Evolutionary conservation across 495 filamentous ascomycete species (phyloP).

Genomic region (Hypoxylon lenormandii): DNA sequence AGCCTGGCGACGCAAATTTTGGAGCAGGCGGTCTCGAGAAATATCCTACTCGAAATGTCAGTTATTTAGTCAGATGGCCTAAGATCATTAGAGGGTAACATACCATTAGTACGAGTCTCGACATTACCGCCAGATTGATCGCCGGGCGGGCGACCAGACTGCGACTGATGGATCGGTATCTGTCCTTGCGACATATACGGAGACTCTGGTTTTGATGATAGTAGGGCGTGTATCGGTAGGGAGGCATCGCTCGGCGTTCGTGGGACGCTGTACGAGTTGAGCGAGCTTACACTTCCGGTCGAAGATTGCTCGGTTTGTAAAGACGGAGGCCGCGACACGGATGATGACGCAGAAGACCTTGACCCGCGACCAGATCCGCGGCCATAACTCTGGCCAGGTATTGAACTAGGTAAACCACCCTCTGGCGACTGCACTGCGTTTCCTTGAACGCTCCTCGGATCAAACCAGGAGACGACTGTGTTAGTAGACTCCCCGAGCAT

Average conservation of each 20-base stretch:
- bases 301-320: conserved; percentile 58
- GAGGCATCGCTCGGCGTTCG: conserved; percentile 59
- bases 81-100: neutral
- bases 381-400: conserved; percentile 12
- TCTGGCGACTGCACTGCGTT: conserved; percentile 46
- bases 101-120: conserved; percentile 26
- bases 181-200: conserved; percentile 34
- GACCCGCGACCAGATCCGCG: conserved; percentile 35
- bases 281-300: conserved; percentile 52
- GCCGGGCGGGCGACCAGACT: conserved; percentile 32
- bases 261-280: conserved; percentile 45
- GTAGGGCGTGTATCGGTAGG: conserved; percentile 61
- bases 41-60: conserved; percentile 19
- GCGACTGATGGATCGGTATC: conserved; percentile 36
- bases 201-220: conserved; percentile 54
- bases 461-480: conserved; percentile 41
- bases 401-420: conserved; percentile 21
- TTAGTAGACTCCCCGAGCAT: conserved; percentile 28
- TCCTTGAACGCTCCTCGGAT: conserved; percentile 40
- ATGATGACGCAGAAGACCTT: conserved; percentile 43
- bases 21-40: conserved; percentile 17
- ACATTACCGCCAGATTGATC: conserved; percentile 22
- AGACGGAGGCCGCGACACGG: conserved; percentile 47
- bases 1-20: conserved; percentile 26
- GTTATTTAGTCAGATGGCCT: neutral